phyloP scores from a whole-genome alignment of 305 asterid genomes.

The Fraxinus platypoda region DNA sequence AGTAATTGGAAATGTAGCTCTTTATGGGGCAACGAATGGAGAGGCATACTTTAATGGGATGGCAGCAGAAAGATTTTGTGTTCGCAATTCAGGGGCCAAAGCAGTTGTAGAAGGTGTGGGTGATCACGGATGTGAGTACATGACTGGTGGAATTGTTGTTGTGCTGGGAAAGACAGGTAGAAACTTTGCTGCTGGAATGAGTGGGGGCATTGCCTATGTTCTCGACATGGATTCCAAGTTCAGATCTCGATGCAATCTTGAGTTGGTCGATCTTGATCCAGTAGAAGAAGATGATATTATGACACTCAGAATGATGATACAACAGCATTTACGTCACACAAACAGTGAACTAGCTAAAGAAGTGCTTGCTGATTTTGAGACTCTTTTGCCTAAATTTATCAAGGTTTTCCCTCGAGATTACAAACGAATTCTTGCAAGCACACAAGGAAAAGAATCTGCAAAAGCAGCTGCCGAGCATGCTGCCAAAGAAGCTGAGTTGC shows the following conservation, averaged over 20 bases:
- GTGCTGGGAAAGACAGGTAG: conserved; percentile 93
- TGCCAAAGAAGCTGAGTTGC: conserved; percentile 59
- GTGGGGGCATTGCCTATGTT: conserved; percentile 96
- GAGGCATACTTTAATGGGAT: conserved; percentile 99
- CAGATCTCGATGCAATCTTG: conserved; percentile 74
- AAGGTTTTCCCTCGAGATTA: conserved; percentile 97
- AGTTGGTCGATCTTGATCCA: conserved; percentile 93
- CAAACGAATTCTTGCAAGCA: conserved; percentile 66
- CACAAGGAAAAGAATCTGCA: conserved; percentile 48
- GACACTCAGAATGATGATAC: conserved; percentile 90
- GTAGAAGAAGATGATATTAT: conserved; percentile 85
- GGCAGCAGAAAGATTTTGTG: conserved; percentile 99
- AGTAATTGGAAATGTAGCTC: conserved; percentile 97
- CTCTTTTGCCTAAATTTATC: conserved; percentile 74
- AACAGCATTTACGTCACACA: conserved; percentile 96
- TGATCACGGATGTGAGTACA: conserved; percentile 99
- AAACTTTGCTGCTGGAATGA: conserved; percentile 99
- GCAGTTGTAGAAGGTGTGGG: conserved; percentile 99
- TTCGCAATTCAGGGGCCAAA: conserved; percentile 96
- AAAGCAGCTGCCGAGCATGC: conserved; percentile 48
- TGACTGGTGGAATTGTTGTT: conserved; percentile 97
- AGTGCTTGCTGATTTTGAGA: conserved; percentile 74
- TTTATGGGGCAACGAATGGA: conserved; percentile 90
- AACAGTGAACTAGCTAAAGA: conserved; percentile 81
- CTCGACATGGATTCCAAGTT: conserved; percentile 75